Evolutionary conservation across 805 yeast genomes (phyloP).

Genomic region (Myxozyma lipomycoides): DNA sequence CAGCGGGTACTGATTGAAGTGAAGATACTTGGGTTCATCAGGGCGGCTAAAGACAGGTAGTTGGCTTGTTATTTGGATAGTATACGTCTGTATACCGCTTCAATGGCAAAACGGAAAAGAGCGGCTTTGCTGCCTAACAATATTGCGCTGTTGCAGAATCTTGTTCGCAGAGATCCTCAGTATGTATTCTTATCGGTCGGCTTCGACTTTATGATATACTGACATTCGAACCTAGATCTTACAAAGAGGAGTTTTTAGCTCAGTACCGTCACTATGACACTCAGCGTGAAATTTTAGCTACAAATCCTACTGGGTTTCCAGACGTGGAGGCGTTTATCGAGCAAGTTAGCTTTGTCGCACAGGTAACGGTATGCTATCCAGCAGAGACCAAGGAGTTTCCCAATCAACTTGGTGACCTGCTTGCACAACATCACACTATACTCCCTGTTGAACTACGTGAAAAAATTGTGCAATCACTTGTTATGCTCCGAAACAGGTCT

Average conservation of each 20-base stretch:
- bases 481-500: conserved; percentile 84
- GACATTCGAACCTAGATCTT: conserved; percentile 45
- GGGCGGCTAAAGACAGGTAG: no score
- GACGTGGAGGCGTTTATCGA: conserved; percentile 71
- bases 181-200: conserved; percentile 5
- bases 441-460: conserved; percentile 83
- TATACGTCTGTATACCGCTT: no score
- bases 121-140: conserved; percentile 92
- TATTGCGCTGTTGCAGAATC: conserved; percentile 83
- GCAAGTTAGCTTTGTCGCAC: conserved; percentile 83
- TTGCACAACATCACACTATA: conserved; percentile 72
- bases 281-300: conserved; percentile 75
- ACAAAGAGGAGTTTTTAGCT: conserved; percentile 87
- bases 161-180: conserved; percentile 89
- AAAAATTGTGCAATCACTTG: conserved; percentile 82
- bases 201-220: not conserved
- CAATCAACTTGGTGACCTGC: conserved; percentile 63
- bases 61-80: no score
- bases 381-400: conserved; percentile 84
- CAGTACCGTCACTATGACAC: conserved; percentile 93
- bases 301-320: conserved; percentile 59
- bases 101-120: conserved; percentile 83
- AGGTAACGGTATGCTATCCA: conserved; percentile 87
- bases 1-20: no score
- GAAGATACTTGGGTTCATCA: no score